Evolutionary conservation across 129 eudicot genomes (phyloP).

Genomic region (Flaveria ramosissima): DNA sequence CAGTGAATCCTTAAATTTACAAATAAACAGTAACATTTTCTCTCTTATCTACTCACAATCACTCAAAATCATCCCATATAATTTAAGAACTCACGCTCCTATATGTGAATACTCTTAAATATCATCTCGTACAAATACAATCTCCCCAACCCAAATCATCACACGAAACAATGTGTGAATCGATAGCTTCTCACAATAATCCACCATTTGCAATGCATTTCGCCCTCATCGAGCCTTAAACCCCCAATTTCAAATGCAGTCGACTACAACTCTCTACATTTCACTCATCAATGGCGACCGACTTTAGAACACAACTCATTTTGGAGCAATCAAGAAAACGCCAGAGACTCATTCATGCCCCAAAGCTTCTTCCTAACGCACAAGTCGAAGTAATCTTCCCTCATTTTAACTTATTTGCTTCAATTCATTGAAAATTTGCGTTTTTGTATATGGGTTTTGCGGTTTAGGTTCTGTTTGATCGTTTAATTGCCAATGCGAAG

Average conservation of each 20-base stretch:
- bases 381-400: constrained; percentile 32
- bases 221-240: background rate
- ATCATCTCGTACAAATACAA: background rate
- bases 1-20: no score
- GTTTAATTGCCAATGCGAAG: background rate
- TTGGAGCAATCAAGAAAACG: constrained; percentile 39
- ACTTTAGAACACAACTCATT: constrained; percentile 19
- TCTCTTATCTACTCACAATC: no score
- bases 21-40: no score
- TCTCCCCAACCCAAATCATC: background rate
- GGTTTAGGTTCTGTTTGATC: background rate
- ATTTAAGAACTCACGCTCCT: no score
- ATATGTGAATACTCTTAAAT: no score
- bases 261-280: background rate
- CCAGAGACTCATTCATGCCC: constrained; percentile 28
- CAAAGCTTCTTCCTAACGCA: constrained; percentile 35
- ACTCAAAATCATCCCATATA: no score
- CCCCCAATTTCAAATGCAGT: constrained; percentile 6
- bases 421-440: background rate
- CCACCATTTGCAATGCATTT: constrained; percentile 8
- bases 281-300: constrained; percentile 30
- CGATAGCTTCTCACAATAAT: background rate
- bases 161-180: background rate
- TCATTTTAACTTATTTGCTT: constrained; percentile 4
- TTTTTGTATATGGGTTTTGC: background rate